phyloP scores from a whole-genome alignment of 2,329 filamentous ascomycete species.

The Colletotrichum tanaceti region DNA sequence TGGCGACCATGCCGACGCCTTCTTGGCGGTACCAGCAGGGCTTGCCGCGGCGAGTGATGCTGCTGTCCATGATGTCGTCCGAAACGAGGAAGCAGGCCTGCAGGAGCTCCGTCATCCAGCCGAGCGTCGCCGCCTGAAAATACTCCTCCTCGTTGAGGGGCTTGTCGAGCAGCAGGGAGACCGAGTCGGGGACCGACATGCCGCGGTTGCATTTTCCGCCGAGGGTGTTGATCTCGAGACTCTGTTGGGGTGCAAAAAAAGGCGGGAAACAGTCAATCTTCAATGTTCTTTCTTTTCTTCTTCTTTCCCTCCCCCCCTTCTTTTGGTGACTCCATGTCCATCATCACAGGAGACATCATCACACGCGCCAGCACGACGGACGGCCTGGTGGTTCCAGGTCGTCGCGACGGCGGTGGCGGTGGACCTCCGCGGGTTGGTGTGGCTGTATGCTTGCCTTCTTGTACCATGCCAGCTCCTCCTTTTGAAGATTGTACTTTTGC shows the following conservation, averaged over 20 bases:
- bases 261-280: constrained; percentile 19
- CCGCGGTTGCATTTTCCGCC: constrained; percentile 99
- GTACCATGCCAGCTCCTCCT: constrained; percentile 87
- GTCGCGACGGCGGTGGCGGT: neutral
- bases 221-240: constrained; percentile 84
- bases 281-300: neutral
- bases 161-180: constrained; percentile 78
- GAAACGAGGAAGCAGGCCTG: constrained; percentile 99
- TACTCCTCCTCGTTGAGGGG: constrained; percentile 84
- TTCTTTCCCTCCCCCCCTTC: neutral
- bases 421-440: constrained; percentile 6
- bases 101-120: constrained; percentile 97
- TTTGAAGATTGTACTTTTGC: constrained; percentile 83
- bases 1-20: constrained; percentile 92
- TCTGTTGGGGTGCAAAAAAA: constrained; percentile 61
- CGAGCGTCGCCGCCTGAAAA: constrained; percentile 87
- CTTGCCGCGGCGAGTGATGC: constrained; percentile 91
- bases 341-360: neutral
- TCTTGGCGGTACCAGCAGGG: constrained; percentile 97
- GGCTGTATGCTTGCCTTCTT: constrained; percentile 69
- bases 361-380: neutral
- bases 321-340: neutral
- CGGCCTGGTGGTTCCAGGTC: neutral
- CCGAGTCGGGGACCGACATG: constrained; percentile 96
- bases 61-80: constrained; percentile 98